Base-by-base conservation (phyloP, 1,284 basidiomycete species). In the Ustilago nuda region DNA sequence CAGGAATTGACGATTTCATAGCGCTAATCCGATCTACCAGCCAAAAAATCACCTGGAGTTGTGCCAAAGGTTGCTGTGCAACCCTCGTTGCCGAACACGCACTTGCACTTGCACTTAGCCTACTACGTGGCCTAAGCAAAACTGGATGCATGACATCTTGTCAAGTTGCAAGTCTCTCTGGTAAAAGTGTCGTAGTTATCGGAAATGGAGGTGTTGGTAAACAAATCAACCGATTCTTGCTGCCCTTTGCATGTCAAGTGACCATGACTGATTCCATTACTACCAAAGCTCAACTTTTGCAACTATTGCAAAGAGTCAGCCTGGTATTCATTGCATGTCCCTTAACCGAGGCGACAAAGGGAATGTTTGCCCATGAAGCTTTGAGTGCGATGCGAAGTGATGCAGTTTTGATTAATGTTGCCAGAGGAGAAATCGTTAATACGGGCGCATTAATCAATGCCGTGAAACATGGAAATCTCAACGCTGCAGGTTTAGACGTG, bases 401-500 rank as follows among this genome's bases (percentile, higher is more conserved):
- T 13, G 43, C 71, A 3, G 17, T 72, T 0, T 64, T 81, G 1
- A 50, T 83, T 72, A 84, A 83, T 55, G 56, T 81, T 2, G 74
- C 77, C 0, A 66, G 88, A 67, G 88, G 88, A 3, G 87, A 93
- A 1, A 87, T 97, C 17, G 92, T 98, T 15, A 92, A 98, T 84
- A 82, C 79, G 0, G 90, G 92, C 43, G 94, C 94, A 11, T 89
- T 98, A 9, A 91, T 92, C 3, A 89, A 89, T 70, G 94, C 95
- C 0, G 87, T 98, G 50, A 87, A 88, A 56, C 89, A 91, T 66
- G 89, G 89, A 0, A 91, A 91, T 89, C 91, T 98, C 39, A 95
- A 92, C 89, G 94, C 91, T 27, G 95, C 95, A 0, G 95, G 93
- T 0, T 80, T 98, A 8, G 95, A 98, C 86, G 95, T 98, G 43